Conservation (phyloP, 1,284 basidiomycete species). For the Phellopilus nigrolimitatus region DNA sequence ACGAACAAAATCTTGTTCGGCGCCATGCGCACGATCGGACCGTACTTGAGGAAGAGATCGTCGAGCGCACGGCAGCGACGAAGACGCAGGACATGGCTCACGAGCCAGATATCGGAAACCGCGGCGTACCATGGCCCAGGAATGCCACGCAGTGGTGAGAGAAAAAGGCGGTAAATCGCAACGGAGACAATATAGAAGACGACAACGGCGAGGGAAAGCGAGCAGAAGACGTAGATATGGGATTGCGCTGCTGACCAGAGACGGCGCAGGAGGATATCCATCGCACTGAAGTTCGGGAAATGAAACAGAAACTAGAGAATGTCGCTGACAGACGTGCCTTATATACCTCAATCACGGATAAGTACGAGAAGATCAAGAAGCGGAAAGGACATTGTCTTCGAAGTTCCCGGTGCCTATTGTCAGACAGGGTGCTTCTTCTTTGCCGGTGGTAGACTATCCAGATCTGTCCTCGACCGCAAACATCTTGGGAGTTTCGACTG, state of each 20-base stretch:
- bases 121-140: slow-evolving; percentile 27
- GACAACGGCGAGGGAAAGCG: neutral
- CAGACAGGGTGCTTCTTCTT: no score
- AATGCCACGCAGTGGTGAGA: slow-evolving; percentile 23
- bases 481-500: no score
- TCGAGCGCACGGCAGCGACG: slow-evolving; percentile 23
- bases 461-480: no score
- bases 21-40: slow-evolving; percentile 24
- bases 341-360: no score
- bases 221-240: neutral
- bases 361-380: no score
- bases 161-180: slow-evolving; percentile 19
- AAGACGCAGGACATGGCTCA: slow-evolving; percentile 19
- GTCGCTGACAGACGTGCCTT: no score
- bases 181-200: slow-evolving; percentile 1
- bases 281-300: no score
- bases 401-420: no score
- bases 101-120: slow-evolving; percentile 22
- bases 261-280: no score
- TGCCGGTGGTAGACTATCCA: no score
- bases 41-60: slow-evolving; percentile 21
- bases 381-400: no score
- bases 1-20: slow-evolving; percentile 23
- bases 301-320: no score
- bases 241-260: neutral